Conservation (phyloP, 2,329 filamentous ascomycete species). For the Ophiocordyceps camponoti-saundersi region DNA sequence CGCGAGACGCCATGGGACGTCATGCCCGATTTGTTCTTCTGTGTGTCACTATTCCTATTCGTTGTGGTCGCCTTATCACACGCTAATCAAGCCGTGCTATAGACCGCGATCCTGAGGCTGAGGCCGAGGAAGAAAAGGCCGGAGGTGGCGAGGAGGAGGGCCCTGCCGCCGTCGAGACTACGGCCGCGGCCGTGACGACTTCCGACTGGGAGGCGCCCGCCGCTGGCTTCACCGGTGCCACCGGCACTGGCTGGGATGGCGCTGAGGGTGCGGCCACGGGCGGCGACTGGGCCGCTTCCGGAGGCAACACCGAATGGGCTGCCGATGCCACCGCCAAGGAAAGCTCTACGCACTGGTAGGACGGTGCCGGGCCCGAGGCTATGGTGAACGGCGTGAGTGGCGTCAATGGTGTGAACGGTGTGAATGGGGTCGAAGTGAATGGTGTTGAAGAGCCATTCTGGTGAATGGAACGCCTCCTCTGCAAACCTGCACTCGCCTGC, state of each 20-base stretch:
- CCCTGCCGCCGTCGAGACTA: slow-evolving; percentile 58
- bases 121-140: slow-evolving; percentile 98
- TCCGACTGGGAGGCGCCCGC: slow-evolving; percentile 67
- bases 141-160: slow-evolving; percentile 74
- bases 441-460: slow-evolving; percentile 1
- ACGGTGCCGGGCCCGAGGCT: slow-evolving; percentile 4
- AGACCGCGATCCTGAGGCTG: slow-evolving; percentile 97
- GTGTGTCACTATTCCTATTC: slow-evolving; percentile 27
- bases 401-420: too few relatives aligned
- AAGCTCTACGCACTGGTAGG: slow-evolving; percentile 29
- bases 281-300: slow-evolving; percentile 47
- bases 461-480: slow-evolving; percentile 1
- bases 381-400: too few relatives aligned
- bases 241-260: slow-evolving; percentile 38
- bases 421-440: background rate
- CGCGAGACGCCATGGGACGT: slow-evolving; percentile 97
- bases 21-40: slow-evolving; percentile 99
- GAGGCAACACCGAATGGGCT: slow-evolving; percentile 54
- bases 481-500: slow-evolving; percentile 1
- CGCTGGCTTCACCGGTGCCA: slow-evolving; percentile 48
- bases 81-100: background rate
- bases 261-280: slow-evolving; percentile 38
- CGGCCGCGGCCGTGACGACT: slow-evolving; percentile 31
- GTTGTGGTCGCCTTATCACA: too few relatives aligned
- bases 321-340: slow-evolving; percentile 37